A percentile compares a stretch with the other conserved stretches of the same genome.
phyloP scores from a whole-genome alignment of 2,329 filamentous ascomycete genomes.

The Graphiopsis chlorocephala region DNA sequence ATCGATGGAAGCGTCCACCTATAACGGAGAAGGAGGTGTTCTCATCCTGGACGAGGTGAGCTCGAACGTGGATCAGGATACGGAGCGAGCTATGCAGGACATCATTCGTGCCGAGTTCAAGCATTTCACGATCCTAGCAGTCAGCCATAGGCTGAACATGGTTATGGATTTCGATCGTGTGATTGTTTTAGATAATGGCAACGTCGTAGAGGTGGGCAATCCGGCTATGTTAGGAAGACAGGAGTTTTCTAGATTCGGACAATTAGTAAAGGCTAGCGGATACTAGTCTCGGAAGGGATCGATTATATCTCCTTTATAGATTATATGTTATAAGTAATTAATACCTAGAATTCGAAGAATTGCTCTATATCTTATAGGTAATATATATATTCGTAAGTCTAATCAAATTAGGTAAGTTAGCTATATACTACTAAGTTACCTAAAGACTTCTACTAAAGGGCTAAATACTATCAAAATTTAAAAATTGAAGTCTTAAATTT shows the following conservation, averaged over 20 bases:
- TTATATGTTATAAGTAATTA: too few relatives aligned
- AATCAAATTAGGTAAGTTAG: too few relatives aligned
- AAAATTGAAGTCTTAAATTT: too few relatives aligned
- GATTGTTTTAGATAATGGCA: neutral
- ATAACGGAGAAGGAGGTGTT: neutral
- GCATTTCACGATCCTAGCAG: neutral
- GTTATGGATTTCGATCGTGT: neutral
- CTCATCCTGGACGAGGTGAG: neutral
- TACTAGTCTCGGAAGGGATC: too few relatives aligned
- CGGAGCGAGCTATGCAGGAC: neutral
- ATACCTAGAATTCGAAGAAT: too few relatives aligned
- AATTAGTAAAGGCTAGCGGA: neutral
- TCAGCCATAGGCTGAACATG: neutral
- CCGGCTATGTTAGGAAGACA: neutral
- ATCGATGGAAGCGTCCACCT: neutral
- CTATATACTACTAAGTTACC: too few relatives aligned
- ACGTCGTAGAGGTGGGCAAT: neutral
- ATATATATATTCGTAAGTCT: too few relatives aligned
- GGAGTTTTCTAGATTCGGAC: neutral
- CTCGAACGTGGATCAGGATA: neutral
- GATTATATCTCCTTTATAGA: too few relatives aligned
- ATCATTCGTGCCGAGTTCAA: neutral
- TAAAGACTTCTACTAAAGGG: too few relatives aligned
- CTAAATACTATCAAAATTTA: too few relatives aligned
- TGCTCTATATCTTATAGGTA: too few relatives aligned